These are phyloP conservation scores for Fraxinus ornus DNA, from an alignment of 305 asterid species.

Conservation along the genomic window DNA sequence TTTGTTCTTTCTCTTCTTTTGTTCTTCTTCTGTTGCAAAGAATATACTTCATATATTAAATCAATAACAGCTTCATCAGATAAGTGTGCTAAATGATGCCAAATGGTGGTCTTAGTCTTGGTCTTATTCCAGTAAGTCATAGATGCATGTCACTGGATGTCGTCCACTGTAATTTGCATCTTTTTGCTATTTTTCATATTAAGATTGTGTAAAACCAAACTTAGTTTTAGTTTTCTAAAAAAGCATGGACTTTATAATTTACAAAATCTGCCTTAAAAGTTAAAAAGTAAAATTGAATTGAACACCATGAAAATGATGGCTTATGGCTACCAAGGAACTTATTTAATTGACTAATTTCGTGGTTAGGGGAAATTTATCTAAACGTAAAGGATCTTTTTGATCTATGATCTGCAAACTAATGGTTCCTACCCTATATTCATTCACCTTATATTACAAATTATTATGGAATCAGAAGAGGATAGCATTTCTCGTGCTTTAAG, in stretches of 20 bases:
- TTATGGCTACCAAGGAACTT: neutral
- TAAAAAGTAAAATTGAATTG: neutral
- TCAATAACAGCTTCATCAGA: neutral
- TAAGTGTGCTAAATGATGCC: neutral
- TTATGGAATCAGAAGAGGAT: neutral
- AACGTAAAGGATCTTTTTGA: neutral
- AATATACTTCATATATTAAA: neutral
- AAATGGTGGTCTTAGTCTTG: neutral
- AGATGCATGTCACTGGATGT: neutral
- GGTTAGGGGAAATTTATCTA: neutral
- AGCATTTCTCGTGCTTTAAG: neutral
- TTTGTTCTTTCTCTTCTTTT: neutral
- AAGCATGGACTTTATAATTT: neutral
- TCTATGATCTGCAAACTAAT: neutral
- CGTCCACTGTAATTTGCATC: neutral
- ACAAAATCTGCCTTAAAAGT: neutral
- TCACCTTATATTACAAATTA: neutral
- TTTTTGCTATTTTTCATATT: neutral
- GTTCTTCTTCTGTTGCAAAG: neutral
- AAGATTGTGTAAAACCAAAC: neutral
- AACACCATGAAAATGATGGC: neutral
- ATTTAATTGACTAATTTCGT: neutral
- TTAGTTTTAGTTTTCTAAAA: neutral
- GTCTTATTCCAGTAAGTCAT: neutral
- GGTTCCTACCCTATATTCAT: neutral